These are phyloP conservation scores for Phialophora expanda DNA, from an alignment of 2,329 filamentous ascomycete species.

Conservation along the genomic window DNA sequence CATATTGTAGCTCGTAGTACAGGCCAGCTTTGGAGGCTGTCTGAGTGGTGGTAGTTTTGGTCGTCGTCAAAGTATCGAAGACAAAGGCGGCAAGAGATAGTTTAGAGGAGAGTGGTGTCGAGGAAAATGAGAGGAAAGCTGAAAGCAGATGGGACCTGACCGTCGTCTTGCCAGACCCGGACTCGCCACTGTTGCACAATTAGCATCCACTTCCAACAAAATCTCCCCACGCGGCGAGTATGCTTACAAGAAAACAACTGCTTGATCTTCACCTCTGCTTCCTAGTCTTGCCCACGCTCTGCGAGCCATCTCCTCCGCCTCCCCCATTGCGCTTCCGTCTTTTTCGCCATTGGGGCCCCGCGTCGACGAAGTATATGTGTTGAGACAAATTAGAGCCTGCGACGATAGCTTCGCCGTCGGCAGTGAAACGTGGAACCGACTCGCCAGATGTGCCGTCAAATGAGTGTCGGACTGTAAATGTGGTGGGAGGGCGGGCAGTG, in stretches of 20 bases:
- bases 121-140: slow-evolving; percentile 83
- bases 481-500: slow-evolving; percentile 82
- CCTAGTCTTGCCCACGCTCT: slow-evolving; percentile 85
- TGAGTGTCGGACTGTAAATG: slow-evolving; percentile 63
- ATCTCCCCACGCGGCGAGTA: not conserved
- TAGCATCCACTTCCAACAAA: slow-evolving; percentile 39
- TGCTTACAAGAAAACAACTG: slow-evolving; percentile 86
- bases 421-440: slow-evolving; percentile 81
- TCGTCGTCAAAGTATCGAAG: slow-evolving; percentile 95
- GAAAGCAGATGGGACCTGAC: slow-evolving; percentile 86
- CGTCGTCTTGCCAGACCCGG: slow-evolving; percentile 94
- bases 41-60: slow-evolving; percentile 92
- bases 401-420: slow-evolving; percentile 89
- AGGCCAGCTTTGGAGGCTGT: slow-evolving; percentile 95
- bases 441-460: slow-evolving; percentile 58
- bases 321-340: slow-evolving; percentile 88
- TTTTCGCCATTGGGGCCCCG: slow-evolving; percentile 89
- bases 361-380: slow-evolving; percentile 89
- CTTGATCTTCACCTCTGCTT: slow-evolving; percentile 89
- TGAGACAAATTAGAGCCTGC: slow-evolving; percentile 87
- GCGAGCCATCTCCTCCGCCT: slow-evolving; percentile 88
- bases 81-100: slow-evolving; percentile 91
- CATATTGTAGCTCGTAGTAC: slow-evolving; percentile 96
- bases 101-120: slow-evolving; percentile 90
- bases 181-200: slow-evolving; percentile 76